These are phyloP conservation scores for Pyrenula massariospora DNA, from an alignment of 495 filamentous ascomycete species.

Conservation along the genomic window DNA sequence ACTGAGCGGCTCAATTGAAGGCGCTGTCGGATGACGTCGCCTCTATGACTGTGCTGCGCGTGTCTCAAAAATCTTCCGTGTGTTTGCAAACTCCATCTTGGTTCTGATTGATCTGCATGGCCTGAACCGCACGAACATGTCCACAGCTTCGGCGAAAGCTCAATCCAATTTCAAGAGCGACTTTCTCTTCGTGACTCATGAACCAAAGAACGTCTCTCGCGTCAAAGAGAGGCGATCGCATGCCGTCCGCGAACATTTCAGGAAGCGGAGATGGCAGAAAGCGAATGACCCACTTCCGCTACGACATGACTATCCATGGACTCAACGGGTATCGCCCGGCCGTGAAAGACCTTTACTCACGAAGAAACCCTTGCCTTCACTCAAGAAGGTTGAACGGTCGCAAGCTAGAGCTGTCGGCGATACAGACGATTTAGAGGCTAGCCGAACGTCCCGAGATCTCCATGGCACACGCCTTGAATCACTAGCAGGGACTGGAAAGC, in stretches of 20 bases:
- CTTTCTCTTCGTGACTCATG: neutral
- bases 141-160: neutral
- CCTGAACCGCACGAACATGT: neutral
- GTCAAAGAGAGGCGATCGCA: neutral
- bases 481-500: neutral
- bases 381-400: neutral
- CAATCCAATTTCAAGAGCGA: neutral
- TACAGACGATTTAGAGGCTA: too few relatives aligned
- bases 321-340: neutral
- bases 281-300: neutral
- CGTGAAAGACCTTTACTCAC: neutral
- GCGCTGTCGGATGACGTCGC: neutral
- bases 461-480: neutral
- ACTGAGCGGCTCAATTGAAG: neutral
- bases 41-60: neutral
- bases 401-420: too few relatives aligned
- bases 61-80: neutral
- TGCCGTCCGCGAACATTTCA: neutral
- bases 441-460: neutral
- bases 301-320: neutral
- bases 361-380: neutral
- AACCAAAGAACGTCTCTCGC: neutral
- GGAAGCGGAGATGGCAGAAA: neutral
- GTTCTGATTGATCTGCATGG: neutral
- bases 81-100: neutral